Conservation (phyloP, 129 eudicot species). For the Silybum marianum region DNA sequence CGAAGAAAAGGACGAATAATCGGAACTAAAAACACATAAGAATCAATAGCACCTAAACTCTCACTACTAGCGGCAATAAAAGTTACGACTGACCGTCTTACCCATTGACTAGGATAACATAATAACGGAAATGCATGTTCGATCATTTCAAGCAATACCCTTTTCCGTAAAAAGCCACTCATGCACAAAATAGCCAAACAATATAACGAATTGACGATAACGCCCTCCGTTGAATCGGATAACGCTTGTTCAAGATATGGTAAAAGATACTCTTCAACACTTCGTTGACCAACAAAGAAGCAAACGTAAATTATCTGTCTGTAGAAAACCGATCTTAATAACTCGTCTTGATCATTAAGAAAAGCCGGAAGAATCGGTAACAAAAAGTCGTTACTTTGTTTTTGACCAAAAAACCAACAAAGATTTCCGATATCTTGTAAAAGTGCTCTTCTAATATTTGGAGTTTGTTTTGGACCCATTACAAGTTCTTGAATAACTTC, state of each 20-base stretch:
- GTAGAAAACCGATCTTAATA: constrained; percentile 82
- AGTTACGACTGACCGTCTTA: constrained; percentile 73
- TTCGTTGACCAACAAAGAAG: constrained; percentile 92
- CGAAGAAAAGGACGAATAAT: constrained; percentile 87
- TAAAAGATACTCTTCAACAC: constrained; percentile 96
- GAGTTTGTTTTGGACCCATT: constrained; percentile 98
- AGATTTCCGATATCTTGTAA: constrained; percentile 85
- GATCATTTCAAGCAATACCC: constrained; percentile 82
- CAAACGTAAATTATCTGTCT: constrained; percentile 84
- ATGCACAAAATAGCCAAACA: constrained; percentile 75
- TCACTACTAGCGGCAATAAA: constrained; percentile 94
- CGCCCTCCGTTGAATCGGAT: constrained; percentile 77
- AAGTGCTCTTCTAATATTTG: constrained; percentile 92
- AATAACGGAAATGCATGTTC: constrained; percentile 84
- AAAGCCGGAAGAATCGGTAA: constrained; percentile 94
- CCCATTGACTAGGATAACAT: constrained; percentile 97
- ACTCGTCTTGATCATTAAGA: constrained; percentile 89
- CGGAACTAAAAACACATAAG: constrained; percentile 89
- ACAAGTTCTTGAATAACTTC: constrained; percentile 98
- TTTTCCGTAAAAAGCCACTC: constrained; percentile 68
- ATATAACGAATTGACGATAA: constrained; percentile 79
- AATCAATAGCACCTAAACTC: constrained; percentile 86
- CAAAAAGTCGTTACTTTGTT: constrained; percentile 83
- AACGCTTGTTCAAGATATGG: constrained; percentile 97
- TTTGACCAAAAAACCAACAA: constrained; percentile 96